Evolutionary conservation across 306 rosid species (phyloP).

Genomic region (Corylus americana): DNA sequence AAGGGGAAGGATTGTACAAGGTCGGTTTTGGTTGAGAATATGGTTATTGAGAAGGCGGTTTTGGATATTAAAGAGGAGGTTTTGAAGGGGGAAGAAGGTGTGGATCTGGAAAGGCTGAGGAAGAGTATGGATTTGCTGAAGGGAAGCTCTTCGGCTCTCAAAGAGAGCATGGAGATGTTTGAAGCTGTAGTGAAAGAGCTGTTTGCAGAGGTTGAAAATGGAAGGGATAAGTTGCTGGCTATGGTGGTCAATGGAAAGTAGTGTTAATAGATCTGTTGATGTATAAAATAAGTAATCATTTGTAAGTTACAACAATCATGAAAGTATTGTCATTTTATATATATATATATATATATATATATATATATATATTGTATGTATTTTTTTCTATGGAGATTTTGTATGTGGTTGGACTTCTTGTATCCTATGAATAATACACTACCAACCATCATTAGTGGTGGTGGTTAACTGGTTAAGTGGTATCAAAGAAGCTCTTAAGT

Average conservation of each 20-base stretch:
- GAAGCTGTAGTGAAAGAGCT: constrained; percentile 4
- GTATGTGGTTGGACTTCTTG: too few species aligned
- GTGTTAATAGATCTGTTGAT: too few species aligned
- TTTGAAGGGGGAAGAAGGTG: background rate
- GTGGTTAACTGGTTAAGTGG: too few species aligned
- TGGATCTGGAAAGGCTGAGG: background rate
- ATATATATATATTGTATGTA: too few species aligned
- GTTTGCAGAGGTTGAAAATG: background rate
- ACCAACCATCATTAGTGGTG: too few species aligned
- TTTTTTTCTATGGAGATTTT: too few species aligned
- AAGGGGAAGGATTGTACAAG: background rate
- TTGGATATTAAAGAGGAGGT: background rate
- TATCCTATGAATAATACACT: too few species aligned
- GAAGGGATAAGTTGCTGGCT: background rate
- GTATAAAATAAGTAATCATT: too few species aligned
- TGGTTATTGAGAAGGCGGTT: constrained; percentile 1
- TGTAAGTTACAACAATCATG: too few species aligned
- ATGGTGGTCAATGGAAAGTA: background rate
- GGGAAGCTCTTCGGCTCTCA: background rate
- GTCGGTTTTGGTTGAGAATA: background rate
- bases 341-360: too few species aligned
- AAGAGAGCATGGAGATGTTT: constrained; percentile 4
- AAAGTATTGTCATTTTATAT: too few species aligned
- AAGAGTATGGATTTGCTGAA: constrained; percentile 9
- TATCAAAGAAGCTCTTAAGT: too few species aligned